Conservation (phyloP, 176 grass and related monocot genomes). For the Eleusine coracana region DNA sequence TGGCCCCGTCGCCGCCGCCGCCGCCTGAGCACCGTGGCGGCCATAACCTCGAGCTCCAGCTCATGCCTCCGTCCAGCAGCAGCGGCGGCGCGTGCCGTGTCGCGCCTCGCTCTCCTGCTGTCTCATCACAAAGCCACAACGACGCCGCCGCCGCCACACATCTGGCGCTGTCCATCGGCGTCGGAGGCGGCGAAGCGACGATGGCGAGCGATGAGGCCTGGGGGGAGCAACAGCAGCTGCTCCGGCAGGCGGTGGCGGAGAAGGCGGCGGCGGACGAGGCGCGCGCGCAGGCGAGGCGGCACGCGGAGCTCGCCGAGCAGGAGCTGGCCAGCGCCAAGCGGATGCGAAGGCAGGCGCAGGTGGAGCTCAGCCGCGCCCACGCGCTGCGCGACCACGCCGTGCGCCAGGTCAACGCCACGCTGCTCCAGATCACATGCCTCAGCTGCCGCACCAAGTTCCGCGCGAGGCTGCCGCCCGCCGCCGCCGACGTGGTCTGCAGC, state of each 20-base stretch:
- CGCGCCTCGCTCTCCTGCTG: not conserved
- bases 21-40: slow-evolving; percentile 7
- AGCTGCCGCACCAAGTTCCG: slow-evolving; percentile 81
- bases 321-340: slow-evolving; percentile 79
- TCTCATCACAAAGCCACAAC: not conserved
- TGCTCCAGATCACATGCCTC: slow-evolving; percentile 85
- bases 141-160: slow-evolving; percentile 36
- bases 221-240: slow-evolving; percentile 47
- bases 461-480: not conserved
- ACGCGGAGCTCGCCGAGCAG: slow-evolving; percentile 80
- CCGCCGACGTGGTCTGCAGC: slow-evolving; percentile 61
- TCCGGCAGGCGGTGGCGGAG: slow-evolving; percentile 53
- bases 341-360: slow-evolving; percentile 78
- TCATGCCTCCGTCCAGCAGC: slow-evolving; percentile 56
- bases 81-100: not conserved
- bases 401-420: slow-evolving; percentile 67
- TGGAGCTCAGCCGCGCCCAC: slow-evolving; percentile 83
- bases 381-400: slow-evolving; percentile 78
- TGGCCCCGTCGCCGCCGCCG: slow-evolving; percentile 22
- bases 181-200: slow-evolving; percentile 14
- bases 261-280: slow-evolving; percentile 69
- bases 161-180: slow-evolving; percentile 68
- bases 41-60: slow-evolving; percentile 75
- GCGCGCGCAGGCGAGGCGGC: slow-evolving; percentile 67
- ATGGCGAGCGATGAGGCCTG: slow-evolving; percentile 27